Evolutionary conservation across 352 stramenopile genomes (phyloP), one percentile per base, ranked within the genome.

Genomic region (Blastocystis sp.): DNA sequence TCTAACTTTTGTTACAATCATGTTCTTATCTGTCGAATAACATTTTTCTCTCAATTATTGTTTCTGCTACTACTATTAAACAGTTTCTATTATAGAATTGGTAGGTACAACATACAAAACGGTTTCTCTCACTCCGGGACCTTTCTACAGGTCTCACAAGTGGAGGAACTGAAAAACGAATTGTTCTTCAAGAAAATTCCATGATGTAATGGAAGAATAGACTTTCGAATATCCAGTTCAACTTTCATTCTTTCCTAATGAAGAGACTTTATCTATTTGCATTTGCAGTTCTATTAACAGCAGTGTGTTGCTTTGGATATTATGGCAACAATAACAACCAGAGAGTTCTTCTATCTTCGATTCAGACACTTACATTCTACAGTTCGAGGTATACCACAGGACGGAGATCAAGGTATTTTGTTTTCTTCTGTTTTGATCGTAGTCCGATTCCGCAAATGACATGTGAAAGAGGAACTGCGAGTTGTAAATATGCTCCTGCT

Each of bases 361-460:
- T 85, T 65, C 45, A 85, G 9, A 85, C 73, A 16, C 73, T 85
- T 34, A 85, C 73, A 66, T 85, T 85, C 53, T 85, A 30, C 13
- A 66, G 50, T 3, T 66, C 30, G 13, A 66, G 53, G 68, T 85
- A 85, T 66, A 85, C 73, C 37, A 85, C 73, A 37, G 73, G 73
- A 5, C 34, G 56, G 59, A 50, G 73, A 45, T 85, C 73, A 56
- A 66, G 56, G 73, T 85, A 13, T 18, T 20, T 69, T 66, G 4
- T 55, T 53, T n/a, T 1, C 53, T 53, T 69, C n/a, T 16, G 24
- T 47, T 65, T 7, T 64, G 65, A 9, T 41, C 39, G 20, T 85
- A 85, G 73, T 53, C 73, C 73, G 20, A 85, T 85, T 85, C 73
- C 47, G 43, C 73, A 85, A 85, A 85, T 85, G 73, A 85, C 34